These are phyloP conservation scores for Vaccinium corymbosum DNA, from an alignment of 148 eudicot genomes.

Conservation along the genomic window DNA sequence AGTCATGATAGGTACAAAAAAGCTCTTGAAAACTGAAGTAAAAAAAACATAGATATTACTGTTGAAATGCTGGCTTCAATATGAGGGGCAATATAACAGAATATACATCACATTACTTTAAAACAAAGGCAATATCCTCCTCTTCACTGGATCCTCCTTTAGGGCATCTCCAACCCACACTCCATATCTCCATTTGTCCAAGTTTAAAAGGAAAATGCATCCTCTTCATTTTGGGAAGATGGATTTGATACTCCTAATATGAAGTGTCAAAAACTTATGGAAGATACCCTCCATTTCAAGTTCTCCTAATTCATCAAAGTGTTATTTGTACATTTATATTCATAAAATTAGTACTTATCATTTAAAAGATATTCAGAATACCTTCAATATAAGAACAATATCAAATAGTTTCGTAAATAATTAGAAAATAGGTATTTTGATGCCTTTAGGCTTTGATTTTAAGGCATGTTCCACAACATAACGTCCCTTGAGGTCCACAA, in stretches of 20 bases:
- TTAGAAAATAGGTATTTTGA: not conserved
- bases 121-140: not conserved
- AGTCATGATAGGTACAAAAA: not conserved
- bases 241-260: not conserved
- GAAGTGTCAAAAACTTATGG: not conserved
- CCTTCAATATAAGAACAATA: too few relatives aligned
- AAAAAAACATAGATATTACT: not conserved
- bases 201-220: too few relatives aligned
- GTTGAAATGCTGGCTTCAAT: not conserved
- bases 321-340: too few relatives aligned
- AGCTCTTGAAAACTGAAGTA: not conserved
- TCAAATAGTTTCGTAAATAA: not conserved
- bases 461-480: not conserved
- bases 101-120: not conserved
- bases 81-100: not conserved
- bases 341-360: too few relatives aligned
- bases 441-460: not conserved
- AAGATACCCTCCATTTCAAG: not conserved
- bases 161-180: too few relatives aligned
- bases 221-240: not conserved
- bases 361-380: too few relatives aligned
- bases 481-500: not conserved
- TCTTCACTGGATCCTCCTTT: not conserved
- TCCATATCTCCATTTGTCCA: too few relatives aligned
- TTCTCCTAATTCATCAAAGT: not conserved